Base-by-base conservation (phyloP, 768 basidiomycete species). In the Polyporus arcularius region DNA sequence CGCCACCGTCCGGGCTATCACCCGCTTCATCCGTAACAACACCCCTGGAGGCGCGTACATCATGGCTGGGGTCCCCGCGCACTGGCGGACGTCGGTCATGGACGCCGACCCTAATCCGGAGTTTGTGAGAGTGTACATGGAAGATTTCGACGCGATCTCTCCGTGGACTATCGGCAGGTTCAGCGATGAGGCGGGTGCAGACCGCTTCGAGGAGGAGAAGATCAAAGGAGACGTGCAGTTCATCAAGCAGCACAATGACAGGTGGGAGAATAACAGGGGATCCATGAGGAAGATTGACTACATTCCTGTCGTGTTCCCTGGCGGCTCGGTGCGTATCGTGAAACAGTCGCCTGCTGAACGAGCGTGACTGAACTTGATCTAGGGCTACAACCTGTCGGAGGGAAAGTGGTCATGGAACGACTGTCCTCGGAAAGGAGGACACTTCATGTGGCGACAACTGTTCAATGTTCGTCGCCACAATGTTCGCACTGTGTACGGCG, bases 161-260 rank as follows among this genome's bases (percentile, higher is more conserved):
- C 92, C 92, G 7, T 94, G 92, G 92, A 90, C 87, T 6, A 80
- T 94, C 10, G 92, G 92, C 4, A 78, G 89, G 38, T 92, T 85
- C 70, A 75, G 74, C 18, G 81, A 79, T 60, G 81, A 85, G 61
- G 78, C 79, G 45, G 85, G 84, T 14, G 89, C 86, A 1, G 88
- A 91, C 55, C 61, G 71, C 6, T 92, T 87, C 71, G 83, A 84
- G 8, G 79, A 83, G 65, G 78, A 79, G 10, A 85, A 81, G 50
- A 84, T 90, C 72, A 85, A 82, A 53, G 81, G 75, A 0, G 92
- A 94, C 70, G 73, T 85, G 2, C 84, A 85, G 42, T 71, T 85
- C 30, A 76, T 94, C 46, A 81, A 74, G 67, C 73, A 74, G 56
- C 76, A 81, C 21, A 81, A 78, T 62, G 78, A 82, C 43, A 74